Evolutionary conservation across 2,329 filamentous ascomycete genomes (phyloP).

Genomic region (Cladosporium oxysporum): DNA sequence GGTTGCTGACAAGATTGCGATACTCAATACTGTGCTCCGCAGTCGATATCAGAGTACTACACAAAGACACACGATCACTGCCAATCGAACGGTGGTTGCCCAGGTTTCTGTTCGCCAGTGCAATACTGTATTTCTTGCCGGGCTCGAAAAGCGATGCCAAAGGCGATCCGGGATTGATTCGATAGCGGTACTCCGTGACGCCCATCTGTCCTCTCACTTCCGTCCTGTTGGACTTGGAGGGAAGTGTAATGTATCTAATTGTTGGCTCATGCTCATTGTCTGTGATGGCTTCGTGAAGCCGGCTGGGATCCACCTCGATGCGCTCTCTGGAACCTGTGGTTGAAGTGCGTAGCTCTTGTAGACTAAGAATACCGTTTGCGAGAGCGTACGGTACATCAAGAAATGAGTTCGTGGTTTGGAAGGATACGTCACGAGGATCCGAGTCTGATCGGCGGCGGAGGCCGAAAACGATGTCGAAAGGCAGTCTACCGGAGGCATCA

Average conservation of each 20-base stretch:
- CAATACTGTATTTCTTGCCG: conserved; percentile 24
- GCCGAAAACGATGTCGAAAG: conserved; percentile 27
- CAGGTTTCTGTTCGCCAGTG: conserved; percentile 21
- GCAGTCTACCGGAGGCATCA: conserved; percentile 24
- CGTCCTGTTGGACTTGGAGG: neutral
- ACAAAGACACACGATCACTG: neutral
- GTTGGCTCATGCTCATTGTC: neutral
- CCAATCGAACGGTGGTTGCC: conserved; percentile 21
- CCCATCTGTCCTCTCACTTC: neutral
- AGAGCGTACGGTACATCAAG: conserved; percentile 27
- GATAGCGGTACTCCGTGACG: conserved; percentile 21
- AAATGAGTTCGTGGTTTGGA: conserved; percentile 21
- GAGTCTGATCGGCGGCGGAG: conserved; percentile 23
- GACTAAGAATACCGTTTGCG: conserved; percentile 22
- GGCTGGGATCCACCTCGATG: neutral
- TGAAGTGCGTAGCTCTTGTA: conserved; percentile 15
- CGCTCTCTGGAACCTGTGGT: neutral
- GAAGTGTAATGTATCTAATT: neutral
- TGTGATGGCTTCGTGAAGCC: neutral
- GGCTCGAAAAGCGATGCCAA: conserved; percentile 22
- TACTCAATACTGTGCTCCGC: conserved; percentile 5
- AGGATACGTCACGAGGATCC: conserved; percentile 22
- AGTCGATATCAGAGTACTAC: neutral
- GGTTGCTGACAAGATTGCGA: conserved; percentile 23
- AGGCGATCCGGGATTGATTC: conserved; percentile 18